Evolutionary conservation across 1,139 yeast species (phyloP), one percentile per base, ranked within the genome.

Genomic region (Candida sanyaensis): DNA sequence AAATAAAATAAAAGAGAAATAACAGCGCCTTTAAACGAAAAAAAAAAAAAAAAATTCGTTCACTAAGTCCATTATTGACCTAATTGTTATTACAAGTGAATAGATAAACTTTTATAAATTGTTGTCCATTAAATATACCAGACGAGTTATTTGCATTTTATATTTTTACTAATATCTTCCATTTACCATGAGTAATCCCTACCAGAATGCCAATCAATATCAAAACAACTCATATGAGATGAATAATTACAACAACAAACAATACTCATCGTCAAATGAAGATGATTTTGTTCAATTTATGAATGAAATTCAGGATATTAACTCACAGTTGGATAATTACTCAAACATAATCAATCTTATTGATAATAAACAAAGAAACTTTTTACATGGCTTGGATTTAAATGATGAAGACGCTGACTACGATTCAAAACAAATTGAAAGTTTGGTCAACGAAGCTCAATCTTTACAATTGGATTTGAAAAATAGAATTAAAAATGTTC

Each of bases 251-350:
- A 62, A 64, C 53, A 65, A 66, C 58, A 57, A 46, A 33, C 54
- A 51, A 43, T 52, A 52, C 34, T 50, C 55, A 6, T 56, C 55
- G 13, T 58, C 64, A 29, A 68, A 66, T 46, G 76, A 71, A 49
- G 75, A 73, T 55, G 93, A 86, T 63, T 86, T 87, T 68, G 88
- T 86, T 49, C 77, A 78, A 47, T 92, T 87, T 67, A 91, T 92
- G 86, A 80, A 83, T 59, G 89, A 87, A 62, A 83, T 93, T 55
- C 93, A 88, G 64, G 85, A 81, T 59, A 83, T 93, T 66, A 89
- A 91, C 72, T 81, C 82, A 57, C 85, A 84, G 61, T 80, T 93
- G 59, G 90, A 86, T 58, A 88, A 86, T 65, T 93, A 91, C 71
- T 85, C 87, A 59, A 85, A 69, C 57, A 65, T 90, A 62, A 83